These are phyloP conservation scores for Russula brevipes DNA, from an alignment of 768 basidiomycete genomes.

Conservation along the genomic window DNA sequence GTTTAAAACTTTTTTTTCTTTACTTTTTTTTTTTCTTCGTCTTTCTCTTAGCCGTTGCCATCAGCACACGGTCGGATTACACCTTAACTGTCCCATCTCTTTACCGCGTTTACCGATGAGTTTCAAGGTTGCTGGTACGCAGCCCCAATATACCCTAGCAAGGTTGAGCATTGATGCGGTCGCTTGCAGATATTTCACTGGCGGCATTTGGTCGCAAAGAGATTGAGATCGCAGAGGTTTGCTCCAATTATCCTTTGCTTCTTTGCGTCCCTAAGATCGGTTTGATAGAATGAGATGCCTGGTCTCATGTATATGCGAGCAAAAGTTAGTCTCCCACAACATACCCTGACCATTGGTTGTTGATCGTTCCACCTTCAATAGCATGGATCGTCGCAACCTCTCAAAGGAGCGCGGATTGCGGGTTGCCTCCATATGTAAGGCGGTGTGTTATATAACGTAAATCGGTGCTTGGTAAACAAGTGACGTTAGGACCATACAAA, in stretches of 20 bases:
- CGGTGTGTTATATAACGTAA: not conserved
- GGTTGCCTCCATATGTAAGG: constrained; percentile 95
- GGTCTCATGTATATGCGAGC: constrained; percentile 89
- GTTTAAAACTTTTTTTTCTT: constrained; percentile 11
- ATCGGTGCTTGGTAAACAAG: constrained; percentile 8
- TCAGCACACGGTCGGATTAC: not conserved
- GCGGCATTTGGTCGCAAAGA: constrained; percentile 99
- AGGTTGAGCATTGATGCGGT: constrained; percentile 15
- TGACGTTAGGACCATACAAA: constrained; percentile 85
- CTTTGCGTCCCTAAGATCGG: constrained; percentile 18
- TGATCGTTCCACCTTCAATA: constrained; percentile 34
- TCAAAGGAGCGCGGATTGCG: constrained; percentile 92
- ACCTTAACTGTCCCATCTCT: constrained; percentile 24
- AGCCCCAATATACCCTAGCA: not conserved
- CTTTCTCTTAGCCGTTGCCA: constrained; percentile 24
- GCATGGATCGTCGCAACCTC: constrained; percentile 76
- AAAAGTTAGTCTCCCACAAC: constrained; percentile 52
- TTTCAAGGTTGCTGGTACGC: constrained; percentile 85
- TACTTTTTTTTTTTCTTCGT: constrained; percentile 24
- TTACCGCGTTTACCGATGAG: constrained; percentile 47
- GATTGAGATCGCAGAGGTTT: constrained; percentile 97
- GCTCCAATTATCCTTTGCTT: constrained; percentile 24
- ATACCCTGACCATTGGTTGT: not conserved
- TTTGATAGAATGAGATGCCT: constrained; percentile 80
- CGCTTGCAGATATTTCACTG: constrained; percentile 74